phyloP scores from a whole-genome alignment of 768 basidiomycete genomes.

The Trametes meyenii region DNA sequence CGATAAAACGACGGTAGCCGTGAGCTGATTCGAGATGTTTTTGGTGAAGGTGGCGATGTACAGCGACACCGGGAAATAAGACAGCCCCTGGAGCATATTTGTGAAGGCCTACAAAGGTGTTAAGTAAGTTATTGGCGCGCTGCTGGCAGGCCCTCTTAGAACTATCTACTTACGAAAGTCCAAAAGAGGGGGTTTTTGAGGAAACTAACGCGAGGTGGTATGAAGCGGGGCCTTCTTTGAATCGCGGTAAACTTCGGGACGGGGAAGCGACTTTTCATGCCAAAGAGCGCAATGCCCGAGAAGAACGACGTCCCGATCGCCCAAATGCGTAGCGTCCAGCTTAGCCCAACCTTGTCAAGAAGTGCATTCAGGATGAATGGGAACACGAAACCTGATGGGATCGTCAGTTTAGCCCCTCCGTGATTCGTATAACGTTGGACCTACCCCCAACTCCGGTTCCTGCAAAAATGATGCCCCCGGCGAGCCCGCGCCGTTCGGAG shows the following conservation, averaged over 20 bases:
- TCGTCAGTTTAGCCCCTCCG: neutral
- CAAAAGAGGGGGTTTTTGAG: slow-evolving; percentile 19
- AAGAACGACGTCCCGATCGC: slow-evolving; percentile 17
- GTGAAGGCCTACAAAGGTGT: slow-evolving; percentile 6
- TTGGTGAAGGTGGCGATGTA: slow-evolving; percentile 25
- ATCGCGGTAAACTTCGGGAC: slow-evolving; percentile 3
- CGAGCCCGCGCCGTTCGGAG: slow-evolving; percentile 23
- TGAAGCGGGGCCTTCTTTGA: slow-evolving; percentile 15
- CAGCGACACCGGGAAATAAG: slow-evolving; percentile 29
- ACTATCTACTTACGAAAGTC: slow-evolving; percentile 13
- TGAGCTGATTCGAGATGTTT: slow-evolving; percentile 19
- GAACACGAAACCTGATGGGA: slow-evolving; percentile 20
- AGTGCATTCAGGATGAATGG: slow-evolving; percentile 24
- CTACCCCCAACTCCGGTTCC: slow-evolving; percentile 24
- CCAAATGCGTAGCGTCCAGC: slow-evolving; percentile 26
- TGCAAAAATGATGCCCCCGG: slow-evolving; percentile 25
- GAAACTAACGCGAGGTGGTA: slow-evolving; percentile 20
- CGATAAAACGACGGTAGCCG: slow-evolving; percentile 24
- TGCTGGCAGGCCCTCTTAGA: neutral
- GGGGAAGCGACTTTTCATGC: slow-evolving; percentile 23
- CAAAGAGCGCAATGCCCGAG: slow-evolving; percentile 17
- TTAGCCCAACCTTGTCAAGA: slow-evolving; percentile 20
- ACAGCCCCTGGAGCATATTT: slow-evolving; percentile 25
- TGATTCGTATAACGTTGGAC: neutral
- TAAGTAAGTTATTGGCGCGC: neutral